Conservation (phyloP, 2,329 filamentous ascomycete species). For the Xylariaceae sp. region DNA sequence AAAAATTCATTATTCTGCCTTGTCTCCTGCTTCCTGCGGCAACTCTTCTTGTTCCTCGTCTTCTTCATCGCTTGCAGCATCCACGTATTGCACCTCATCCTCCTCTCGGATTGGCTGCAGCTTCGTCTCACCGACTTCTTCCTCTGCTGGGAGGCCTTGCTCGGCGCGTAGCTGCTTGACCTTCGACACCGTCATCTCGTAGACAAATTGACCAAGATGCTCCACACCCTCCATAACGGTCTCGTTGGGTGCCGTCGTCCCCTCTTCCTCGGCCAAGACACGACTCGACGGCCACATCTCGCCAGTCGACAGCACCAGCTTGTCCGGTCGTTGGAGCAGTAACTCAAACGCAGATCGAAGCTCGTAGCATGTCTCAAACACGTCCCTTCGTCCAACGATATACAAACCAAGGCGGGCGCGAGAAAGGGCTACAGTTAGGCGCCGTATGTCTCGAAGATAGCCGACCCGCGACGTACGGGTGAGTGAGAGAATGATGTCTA, state of each 20-base stretch:
- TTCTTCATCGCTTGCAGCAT: constrained; percentile 34
- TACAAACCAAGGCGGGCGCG: constrained; percentile 91
- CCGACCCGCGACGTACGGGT: constrained; percentile 88
- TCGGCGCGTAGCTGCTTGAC: constrained; percentile 57
- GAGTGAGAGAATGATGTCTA: constrained; percentile 91
- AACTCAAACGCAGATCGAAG: constrained; percentile 84
- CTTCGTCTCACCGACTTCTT: constrained; percentile 10
- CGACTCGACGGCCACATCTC: constrained; percentile 82
- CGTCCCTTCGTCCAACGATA: constrained; percentile 83
- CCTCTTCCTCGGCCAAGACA: constrained; percentile 52
- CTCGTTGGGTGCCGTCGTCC: constrained; percentile 59
- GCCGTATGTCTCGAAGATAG: constrained; percentile 90
- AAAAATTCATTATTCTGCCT: constrained; percentile 16
- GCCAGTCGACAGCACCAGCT: constrained; percentile 79
- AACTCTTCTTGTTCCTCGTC: constrained; percentile 32
- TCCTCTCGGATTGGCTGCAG: constrained; percentile 41
- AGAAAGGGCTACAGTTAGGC: constrained; percentile 92
- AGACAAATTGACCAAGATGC: constrained; percentile 95
- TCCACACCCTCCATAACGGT: constrained; percentile 89
- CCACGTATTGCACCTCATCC: constrained; percentile 38
- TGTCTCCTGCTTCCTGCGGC: constrained; percentile 16
- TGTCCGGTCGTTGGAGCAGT: constrained; percentile 78
- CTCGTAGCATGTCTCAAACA: constrained; percentile 90
- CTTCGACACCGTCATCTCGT: constrained; percentile 83
- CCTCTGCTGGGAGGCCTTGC: constrained; percentile 39